These are phyloP conservation scores for Setaria viridis DNA, from an alignment of 202 grass and related monocot genomes.

Conservation along the genomic window DNA sequence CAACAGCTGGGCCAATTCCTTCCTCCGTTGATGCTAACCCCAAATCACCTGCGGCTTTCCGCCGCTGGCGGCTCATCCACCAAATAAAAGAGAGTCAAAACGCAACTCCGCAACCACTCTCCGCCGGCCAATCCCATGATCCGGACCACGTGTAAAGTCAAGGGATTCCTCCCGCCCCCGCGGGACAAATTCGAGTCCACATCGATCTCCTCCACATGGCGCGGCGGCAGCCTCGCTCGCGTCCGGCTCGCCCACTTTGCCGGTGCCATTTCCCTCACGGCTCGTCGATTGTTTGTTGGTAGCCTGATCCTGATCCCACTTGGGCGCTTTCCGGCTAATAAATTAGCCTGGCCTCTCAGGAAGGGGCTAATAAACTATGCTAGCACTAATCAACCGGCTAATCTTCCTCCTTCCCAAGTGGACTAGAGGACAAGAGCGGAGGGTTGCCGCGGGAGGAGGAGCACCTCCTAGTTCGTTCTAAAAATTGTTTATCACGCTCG, in stretches of 20 bases:
- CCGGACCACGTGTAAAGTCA: constrained; percentile 32
- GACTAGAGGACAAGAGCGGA: background rate
- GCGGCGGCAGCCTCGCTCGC: background rate
- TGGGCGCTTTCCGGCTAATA: constrained; percentile 16
- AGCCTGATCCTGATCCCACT: background rate
- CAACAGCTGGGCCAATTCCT: background rate
- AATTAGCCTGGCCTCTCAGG: background rate
- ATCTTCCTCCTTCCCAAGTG: background rate
- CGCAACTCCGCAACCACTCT: background rate
- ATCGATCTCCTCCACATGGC: constrained; percentile 11
- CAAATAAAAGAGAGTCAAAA: background rate
- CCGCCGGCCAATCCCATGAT: background rate
- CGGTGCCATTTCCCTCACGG: constrained; percentile 29
- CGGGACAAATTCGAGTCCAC: background rate
- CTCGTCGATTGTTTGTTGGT: background rate
- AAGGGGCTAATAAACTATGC: background rate
- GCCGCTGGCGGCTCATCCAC: background rate
- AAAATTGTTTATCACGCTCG: too few relatives aligned
- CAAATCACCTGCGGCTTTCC: background rate
- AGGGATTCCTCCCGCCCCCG: constrained; percentile 34
- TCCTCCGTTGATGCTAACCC: background rate
- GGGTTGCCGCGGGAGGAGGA: background rate
- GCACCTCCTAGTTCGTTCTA: background rate
- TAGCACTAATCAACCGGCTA: too few relatives aligned
- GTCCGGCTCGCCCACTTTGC: background rate